Base-by-base conservation (phyloP, 371 early-diverging fungal genomes). In the Lichtheimia corymbifera region DNA sequence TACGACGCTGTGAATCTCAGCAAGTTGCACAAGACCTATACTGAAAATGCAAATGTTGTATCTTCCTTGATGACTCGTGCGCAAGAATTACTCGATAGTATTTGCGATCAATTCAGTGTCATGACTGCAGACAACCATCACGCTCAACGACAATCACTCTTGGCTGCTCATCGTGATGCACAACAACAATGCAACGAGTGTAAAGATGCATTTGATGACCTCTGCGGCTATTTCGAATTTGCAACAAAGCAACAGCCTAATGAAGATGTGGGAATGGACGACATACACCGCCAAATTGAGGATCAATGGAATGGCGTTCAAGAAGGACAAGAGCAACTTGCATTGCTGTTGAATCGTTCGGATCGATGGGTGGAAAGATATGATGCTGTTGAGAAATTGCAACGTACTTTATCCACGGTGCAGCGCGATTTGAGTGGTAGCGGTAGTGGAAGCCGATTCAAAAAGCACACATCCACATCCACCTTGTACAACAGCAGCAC, bases 151-250 rank as follows among this genome's bases (percentile, higher is more conserved):
- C 70, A 68, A 28, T 50, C 52, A 11, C 20, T 77, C 15, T 57
- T 63, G 2, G 35, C 25, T 11, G 49, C 58, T 4, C 67, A 77
- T 30, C 66, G 60, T 41, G 62, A 72, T 14, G 55, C 68, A 4
- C 71, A 74, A 30, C 65, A 72, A 24, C 53, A 55, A 2, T 50
- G 73, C 12, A 47, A 45, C 5, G 77, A 74, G 9, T 73, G 75
- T 28, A 63, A 70, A 56, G 80, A 77, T n/a, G 66, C 73, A 12
- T 80, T 75, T 25, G 74, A 77, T 12, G 80, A 80, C 35, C 61
- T 73, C 0, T 65, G 71, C 18, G 72, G 73, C 12, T 73, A 77
- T 18, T 70, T 68, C 50, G 63, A 61, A 27, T 68, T 64, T 15
- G 68, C 74, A 18, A 58, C 56, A 27, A 58, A 67, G 3, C 80